These are phyloP conservation scores for Penicillium herquei DNA, from an alignment of 495 filamentous ascomycete genomes.

Conservation along the genomic window DNA sequence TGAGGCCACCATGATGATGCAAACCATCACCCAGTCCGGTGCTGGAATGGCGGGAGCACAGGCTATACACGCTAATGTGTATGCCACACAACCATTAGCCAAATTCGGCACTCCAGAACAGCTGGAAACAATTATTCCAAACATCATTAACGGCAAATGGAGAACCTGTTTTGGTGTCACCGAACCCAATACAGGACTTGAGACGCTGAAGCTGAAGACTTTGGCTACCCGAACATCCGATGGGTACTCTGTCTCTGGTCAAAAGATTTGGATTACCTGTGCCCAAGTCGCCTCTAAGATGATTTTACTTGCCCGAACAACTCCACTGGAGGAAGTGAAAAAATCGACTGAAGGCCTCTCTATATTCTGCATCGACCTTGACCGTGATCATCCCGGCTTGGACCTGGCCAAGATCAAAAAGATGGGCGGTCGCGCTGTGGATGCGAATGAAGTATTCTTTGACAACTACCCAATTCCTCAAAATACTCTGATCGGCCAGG, in stretches of 20 bases:
- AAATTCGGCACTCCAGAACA: constrained; percentile 66
- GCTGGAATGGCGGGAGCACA: constrained; percentile 79
- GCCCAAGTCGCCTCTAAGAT: constrained; percentile 76
- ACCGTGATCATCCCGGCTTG: constrained; percentile 53
- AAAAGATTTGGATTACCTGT: constrained; percentile 83
- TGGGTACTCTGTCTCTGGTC: constrained; percentile 63
- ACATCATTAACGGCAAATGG: constrained; percentile 66
- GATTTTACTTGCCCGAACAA: constrained; percentile 75
- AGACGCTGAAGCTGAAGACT: constrained; percentile 68
- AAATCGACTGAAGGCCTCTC: constrained; percentile 70
- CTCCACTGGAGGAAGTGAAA: constrained; percentile 60
- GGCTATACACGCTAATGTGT: constrained; percentile 73
- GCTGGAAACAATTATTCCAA: constrained; percentile 58
- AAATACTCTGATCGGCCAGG: constrained; percentile 62
- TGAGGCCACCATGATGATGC: constrained; percentile 83
- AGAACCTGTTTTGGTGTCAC: constrained; percentile 72
- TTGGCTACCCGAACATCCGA: constrained; percentile 49
- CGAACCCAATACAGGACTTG: constrained; percentile 66
- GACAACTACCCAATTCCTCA: constrained; percentile 65
- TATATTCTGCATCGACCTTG: constrained; percentile 73
- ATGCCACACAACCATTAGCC: constrained; percentile 73
- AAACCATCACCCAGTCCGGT: constrained; percentile 74
- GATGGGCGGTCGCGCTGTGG: constrained; percentile 77
- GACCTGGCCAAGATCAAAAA: constrained; percentile 72
- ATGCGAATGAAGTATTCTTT: constrained; percentile 84